A percentile compares a stretch with the other conserved stretches of the same genome.
These are phyloP conservation scores for Mucor plumbeus DNA, from an alignment of 371 early-diverging fungal species.

Conservation along the genomic window DNA sequence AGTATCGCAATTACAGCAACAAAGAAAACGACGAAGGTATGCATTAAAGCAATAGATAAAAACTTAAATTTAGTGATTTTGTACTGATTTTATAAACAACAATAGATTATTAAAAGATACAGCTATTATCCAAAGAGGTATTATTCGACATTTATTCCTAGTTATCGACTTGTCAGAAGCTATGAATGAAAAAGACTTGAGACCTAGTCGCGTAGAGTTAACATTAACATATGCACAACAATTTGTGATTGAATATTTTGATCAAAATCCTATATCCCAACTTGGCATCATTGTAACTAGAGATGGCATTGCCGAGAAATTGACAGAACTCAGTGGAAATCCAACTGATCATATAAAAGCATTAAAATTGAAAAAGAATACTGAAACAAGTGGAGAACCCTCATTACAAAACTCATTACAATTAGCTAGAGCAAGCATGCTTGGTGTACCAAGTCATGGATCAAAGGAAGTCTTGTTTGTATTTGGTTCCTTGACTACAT, in stretches of 20 bases:
- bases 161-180: constrained; percentile 84
- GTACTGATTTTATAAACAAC: not conserved
- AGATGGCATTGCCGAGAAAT: constrained; percentile 87
- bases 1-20: constrained; percentile 78
- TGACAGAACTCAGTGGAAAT: constrained; percentile 85
- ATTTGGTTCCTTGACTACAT: constrained; percentile 88
- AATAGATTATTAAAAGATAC: constrained; percentile 74
- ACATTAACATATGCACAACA: constrained; percentile 70
- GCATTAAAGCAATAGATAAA: too few relatives aligned
- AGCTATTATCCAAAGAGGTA: constrained; percentile 88
- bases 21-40: constrained; percentile 74
- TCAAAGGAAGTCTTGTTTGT: constrained; percentile 87
- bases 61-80: too few relatives aligned
- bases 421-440: constrained; percentile 68
- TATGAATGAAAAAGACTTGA: constrained; percentile 86
- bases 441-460: constrained; percentile 92
- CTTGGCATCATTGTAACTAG: constrained; percentile 87
- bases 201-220: constrained; percentile 80
- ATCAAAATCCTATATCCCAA: constrained; percentile 95
- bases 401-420: constrained; percentile 92
- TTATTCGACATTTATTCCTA: constrained; percentile 88
- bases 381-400: constrained; percentile 87
- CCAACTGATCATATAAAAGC: constrained; percentile 79
- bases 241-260: constrained; percentile 89
- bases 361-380: constrained; percentile 65